These are phyloP conservation scores for Cyberlindnera petersonii DNA, from an alignment of 805 yeast genomes.

Conservation along the genomic window DNA sequence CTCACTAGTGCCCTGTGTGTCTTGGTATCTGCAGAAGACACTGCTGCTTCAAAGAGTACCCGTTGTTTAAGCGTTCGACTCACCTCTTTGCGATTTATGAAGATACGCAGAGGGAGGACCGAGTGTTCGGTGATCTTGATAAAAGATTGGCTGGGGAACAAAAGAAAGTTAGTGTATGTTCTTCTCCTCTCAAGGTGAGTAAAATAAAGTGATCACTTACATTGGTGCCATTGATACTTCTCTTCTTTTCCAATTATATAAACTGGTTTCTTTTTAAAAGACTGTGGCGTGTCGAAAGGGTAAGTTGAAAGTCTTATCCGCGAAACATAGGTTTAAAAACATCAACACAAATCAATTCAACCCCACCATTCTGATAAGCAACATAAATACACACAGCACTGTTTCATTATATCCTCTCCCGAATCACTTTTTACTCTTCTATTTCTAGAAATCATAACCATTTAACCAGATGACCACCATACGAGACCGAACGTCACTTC, in stretches of 20 bases:
- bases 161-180: too few species aligned
- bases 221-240: slow-evolving; percentile 19
- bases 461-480: background rate
- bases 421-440: background rate
- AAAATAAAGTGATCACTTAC: slow-evolving; percentile 7
- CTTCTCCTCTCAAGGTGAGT: too few species aligned
- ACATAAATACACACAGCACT: too few species aligned
- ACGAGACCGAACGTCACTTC: slow-evolving; percentile 7
- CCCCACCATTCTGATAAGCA: too few species aligned
- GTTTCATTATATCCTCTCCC: too few species aligned
- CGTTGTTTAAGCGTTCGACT: background rate
- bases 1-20: slow-evolving; percentile 20
- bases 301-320: too few species aligned
- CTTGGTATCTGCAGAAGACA: slow-evolving; percentile 19
- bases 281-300: too few species aligned
- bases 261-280: too few species aligned
- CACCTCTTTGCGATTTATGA: slow-evolving; percentile 6
- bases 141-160: slow-evolving; percentile 21
- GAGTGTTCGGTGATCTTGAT: slow-evolving; percentile 10
- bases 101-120: slow-evolving; percentile 18
- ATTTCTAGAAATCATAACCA: background rate
- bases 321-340: too few species aligned
- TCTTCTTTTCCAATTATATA: background rate
- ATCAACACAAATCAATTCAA: too few species aligned
- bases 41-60: slow-evolving; percentile 20